phyloP scores from a whole-genome alignment of 2,329 filamentous ascomycete genomes.

The Xylariaceae sp. region DNA sequence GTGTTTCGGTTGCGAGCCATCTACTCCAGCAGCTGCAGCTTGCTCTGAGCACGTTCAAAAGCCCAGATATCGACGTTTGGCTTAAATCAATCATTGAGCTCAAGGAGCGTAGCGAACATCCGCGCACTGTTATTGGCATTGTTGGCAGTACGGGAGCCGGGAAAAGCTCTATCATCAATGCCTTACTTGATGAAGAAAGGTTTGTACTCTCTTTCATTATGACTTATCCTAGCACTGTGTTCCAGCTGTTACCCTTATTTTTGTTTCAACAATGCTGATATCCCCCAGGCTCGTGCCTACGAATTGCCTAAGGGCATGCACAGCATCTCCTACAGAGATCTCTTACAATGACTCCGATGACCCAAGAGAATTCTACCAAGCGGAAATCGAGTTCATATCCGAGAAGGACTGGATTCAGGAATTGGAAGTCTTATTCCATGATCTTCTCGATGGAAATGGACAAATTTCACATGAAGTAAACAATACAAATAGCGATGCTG shows the following conservation, averaged over 20 bases:
- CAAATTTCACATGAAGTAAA: conserved; percentile 23
- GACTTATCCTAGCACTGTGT: background rate
- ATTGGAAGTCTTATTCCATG: conserved; percentile 24
- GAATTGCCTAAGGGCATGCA: conserved; percentile 30
- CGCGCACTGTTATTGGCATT: conserved; percentile 50
- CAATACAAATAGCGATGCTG: conserved; percentile 27
- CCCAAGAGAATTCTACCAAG: conserved; percentile 25
- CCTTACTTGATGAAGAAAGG: conserved; percentile 58
- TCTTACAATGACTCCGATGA: conserved; percentile 31
- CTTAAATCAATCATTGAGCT: conserved; percentile 40
- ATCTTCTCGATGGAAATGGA: conserved; percentile 25
- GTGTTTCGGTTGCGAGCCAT: conserved; percentile 17
- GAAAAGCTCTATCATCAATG: conserved; percentile 61
- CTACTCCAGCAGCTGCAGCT: conserved; percentile 21
- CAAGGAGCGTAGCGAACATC: conserved; percentile 35
- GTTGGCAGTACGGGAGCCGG: conserved; percentile 59
- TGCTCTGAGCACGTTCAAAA: conserved; percentile 6
- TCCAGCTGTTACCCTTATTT: background rate
- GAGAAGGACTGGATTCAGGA: conserved; percentile 26
- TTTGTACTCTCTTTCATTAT: conserved; percentile 11
- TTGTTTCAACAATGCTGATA: background rate
- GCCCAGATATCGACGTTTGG: conserved; percentile 31
- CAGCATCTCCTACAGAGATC: conserved; percentile 29
- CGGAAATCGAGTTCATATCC: conserved; percentile 31
- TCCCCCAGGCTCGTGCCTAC: conserved; percentile 24